phyloP scores from a whole-genome alignment of 495 filamentous ascomycete species.

The Lasiosphaeris hirsuta region DNA sequence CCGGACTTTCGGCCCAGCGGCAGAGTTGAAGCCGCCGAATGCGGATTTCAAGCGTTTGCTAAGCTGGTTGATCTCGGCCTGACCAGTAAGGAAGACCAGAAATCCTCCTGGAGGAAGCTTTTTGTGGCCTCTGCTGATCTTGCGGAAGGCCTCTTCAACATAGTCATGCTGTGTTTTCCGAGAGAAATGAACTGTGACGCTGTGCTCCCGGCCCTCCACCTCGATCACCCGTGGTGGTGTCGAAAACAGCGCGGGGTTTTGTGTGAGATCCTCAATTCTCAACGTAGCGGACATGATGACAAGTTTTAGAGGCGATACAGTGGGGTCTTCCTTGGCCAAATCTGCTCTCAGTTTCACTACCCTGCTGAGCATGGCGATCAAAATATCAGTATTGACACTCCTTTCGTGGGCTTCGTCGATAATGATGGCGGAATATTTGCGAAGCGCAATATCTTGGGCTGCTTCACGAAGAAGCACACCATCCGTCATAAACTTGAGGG shows the following conservation, averaged over 20 bases:
- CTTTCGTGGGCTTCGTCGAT: constrained; percentile 98
- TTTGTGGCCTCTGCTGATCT: constrained; percentile 82
- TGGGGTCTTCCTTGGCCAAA: constrained; percentile 44
- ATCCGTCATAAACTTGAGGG: constrained; percentile 99
- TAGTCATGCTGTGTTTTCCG: constrained; percentile 82
- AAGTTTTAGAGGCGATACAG: constrained; percentile 78
- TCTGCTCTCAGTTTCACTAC: constrained; percentile 69
- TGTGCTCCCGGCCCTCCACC: constrained; percentile 89
- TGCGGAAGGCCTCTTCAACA: constrained; percentile 81
- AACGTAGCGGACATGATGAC: constrained; percentile 98
- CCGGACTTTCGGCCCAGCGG: constrained; percentile 59
- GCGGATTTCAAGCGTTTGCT: constrained; percentile 71
- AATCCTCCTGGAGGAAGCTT: constrained; percentile 91
- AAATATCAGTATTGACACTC: constrained; percentile 94
- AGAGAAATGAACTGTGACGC: constrained; percentile 86
- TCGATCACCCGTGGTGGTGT: constrained; percentile 80
- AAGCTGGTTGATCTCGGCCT: constrained; percentile 81
- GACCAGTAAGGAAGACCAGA: constrained; percentile 93
- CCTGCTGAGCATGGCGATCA: constrained; percentile 92
- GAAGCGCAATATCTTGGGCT: constrained; percentile 80
- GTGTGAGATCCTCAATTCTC: constrained; percentile 81
- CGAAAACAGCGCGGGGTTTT: constrained; percentile 77
- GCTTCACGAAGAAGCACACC: constrained; percentile 93
- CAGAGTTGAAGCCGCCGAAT: constrained; percentile 55
- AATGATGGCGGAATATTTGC: constrained; percentile 90